These are phyloP conservation scores for Ustanciosporium gigantosporum DNA, from an alignment of 1,284 basidiomycete species.

Conservation along the genomic window DNA sequence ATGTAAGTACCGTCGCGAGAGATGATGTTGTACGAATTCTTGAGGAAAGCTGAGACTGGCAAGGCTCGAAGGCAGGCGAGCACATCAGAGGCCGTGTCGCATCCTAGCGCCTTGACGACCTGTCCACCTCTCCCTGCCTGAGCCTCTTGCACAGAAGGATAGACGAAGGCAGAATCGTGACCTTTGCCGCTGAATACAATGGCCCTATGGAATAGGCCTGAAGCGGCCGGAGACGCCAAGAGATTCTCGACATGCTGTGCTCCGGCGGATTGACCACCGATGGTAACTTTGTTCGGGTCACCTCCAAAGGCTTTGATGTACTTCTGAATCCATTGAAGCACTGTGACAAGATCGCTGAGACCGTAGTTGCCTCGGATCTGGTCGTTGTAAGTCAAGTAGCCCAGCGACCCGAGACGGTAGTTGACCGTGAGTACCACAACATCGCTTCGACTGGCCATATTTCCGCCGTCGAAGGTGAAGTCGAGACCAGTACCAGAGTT, in stretches of 20 bases:
- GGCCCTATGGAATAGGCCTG: constrained; percentile 26
- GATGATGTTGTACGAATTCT: constrained; percentile 1
- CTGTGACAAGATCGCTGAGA: constrained; percentile 48
- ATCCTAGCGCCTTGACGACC: constrained; percentile 21
- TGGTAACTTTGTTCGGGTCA: constrained; percentile 68
- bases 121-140: constrained; percentile 3
- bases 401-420: constrained; percentile 63
- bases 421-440: constrained; percentile 68
- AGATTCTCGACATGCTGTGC: constrained; percentile 62
- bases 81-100: constrained; percentile 19
- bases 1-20: constrained; percentile 35
- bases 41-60: constrained; percentile 15
- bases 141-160: constrained; percentile 12
- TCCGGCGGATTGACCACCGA: constrained; percentile 86
- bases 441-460: constrained; percentile 63
- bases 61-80: constrained; percentile 34
- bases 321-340: constrained; percentile 67
- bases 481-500: constrained; percentile 62
- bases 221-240: constrained; percentile 24
- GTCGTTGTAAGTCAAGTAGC: constrained; percentile 33
- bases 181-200: constrained; percentile 24
- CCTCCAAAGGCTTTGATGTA: constrained; percentile 71
- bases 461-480: constrained; percentile 64
- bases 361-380: constrained; percentile 51
- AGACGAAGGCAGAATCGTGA: constrained; percentile 17